phyloP scores from a whole-genome alignment of 2,329 filamentous ascomycete species.

The Leptographium procerum region DNA sequence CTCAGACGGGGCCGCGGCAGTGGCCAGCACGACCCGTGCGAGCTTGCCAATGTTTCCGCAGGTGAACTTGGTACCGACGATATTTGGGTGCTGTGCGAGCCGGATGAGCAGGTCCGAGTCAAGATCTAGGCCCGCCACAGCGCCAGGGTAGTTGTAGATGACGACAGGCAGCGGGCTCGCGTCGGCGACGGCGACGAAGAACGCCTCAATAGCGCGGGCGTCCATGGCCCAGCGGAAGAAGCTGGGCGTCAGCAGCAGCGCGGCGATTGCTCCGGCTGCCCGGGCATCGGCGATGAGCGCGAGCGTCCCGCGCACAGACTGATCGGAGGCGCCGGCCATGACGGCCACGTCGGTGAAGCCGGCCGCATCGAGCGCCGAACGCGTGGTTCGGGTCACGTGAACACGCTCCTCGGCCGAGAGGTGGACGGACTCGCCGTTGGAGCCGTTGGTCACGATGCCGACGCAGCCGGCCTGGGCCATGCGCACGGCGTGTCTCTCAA shows the following conservation, averaged over 20 bases:
- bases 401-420: constrained; percentile 60
- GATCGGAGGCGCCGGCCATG: constrained; percentile 64
- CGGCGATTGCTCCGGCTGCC: constrained; percentile 60
- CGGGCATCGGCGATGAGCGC: constrained; percentile 58
- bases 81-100: constrained; percentile 50
- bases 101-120: constrained; percentile 50
- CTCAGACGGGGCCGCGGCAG: constrained; percentile 16
- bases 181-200: constrained; percentile 54
- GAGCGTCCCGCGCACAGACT: constrained; percentile 63
- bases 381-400: constrained; percentile 56
- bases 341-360: constrained; percentile 57
- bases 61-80: constrained; percentile 58
- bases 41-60: constrained; percentile 62
- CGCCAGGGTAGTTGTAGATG: constrained; percentile 61
- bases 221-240: constrained; percentile 64
- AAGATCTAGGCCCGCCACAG: constrained; percentile 51
- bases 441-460: constrained; percentile 66
- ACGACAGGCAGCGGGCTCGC: constrained; percentile 53
- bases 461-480: constrained; percentile 64
- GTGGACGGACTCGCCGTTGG: constrained; percentile 75
- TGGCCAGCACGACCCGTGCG: constrained; percentile 49
- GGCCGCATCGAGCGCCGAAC: constrained; percentile 54
- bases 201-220: constrained; percentile 49
- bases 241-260: constrained; percentile 62
- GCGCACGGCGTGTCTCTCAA: constrained; percentile 50